phyloP scores from a whole-genome alignment of 306 rosid species.

The Cicer bijugum region DNA sequence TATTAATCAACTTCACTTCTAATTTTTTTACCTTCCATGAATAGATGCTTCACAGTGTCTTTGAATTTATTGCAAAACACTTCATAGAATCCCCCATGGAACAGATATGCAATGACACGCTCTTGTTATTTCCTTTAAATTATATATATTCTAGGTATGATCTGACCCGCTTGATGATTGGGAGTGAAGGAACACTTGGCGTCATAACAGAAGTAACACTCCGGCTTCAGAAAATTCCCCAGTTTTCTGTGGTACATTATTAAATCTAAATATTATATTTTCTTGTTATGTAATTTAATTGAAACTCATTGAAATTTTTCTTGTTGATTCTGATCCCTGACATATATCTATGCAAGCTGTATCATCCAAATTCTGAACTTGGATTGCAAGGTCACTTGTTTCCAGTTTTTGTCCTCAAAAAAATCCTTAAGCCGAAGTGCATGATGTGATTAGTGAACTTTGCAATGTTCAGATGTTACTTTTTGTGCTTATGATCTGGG shows the following conservation, averaged over 20 bases:
- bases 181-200: slow-evolving; percentile 99
- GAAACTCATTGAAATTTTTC: slow-evolving; percentile 20
- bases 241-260: slow-evolving; percentile 75
- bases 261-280: slow-evolving; percentile 21
- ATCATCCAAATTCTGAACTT: slow-evolving; percentile 27
- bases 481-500: background rate
- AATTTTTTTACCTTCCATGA: background rate
- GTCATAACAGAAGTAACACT: slow-evolving; percentile 89
- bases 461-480: slow-evolving; percentile 31
- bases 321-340: slow-evolving; percentile 39
- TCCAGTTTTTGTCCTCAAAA: slow-evolving; percentile 31
- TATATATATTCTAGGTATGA: slow-evolving; percentile 68
- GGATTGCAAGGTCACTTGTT: slow-evolving; percentile 28
- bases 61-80: slow-evolving; percentile 19
- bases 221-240: slow-evolving; percentile 88
- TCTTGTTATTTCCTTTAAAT: slow-evolving; percentile 17
- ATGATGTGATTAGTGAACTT: slow-evolving; percentile 13
- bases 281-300: slow-evolving; percentile 26
- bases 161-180: slow-evolving; percentile 90
- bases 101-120: slow-evolving; percentile 34
- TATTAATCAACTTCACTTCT: slow-evolving; percentile 37
- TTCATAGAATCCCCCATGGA: background rate
- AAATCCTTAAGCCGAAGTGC: slow-evolving; percentile 5
- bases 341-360: slow-evolving; percentile 25
- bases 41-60: slow-evolving; percentile 13